phyloP scores from a whole-genome alignment of 306 rosid species.

The Dryas drummondii region DNA sequence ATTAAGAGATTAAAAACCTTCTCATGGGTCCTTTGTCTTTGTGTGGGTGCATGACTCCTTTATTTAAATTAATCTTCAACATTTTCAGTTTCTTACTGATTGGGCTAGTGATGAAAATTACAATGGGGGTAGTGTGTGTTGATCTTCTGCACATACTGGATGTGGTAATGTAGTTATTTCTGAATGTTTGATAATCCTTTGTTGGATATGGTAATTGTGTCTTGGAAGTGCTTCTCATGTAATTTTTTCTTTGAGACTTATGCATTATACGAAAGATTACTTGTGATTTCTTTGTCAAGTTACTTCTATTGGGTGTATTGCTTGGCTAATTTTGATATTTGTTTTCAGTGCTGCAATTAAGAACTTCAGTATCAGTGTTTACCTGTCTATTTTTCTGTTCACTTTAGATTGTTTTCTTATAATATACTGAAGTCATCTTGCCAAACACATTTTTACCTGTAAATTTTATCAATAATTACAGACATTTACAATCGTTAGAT shows the following conservation, averaged over 20 bases:
- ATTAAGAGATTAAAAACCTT: not conserved
- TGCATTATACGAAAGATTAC: too few species aligned
- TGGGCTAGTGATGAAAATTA: not conserved
- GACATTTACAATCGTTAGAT: not conserved
- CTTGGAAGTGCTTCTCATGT: not conserved
- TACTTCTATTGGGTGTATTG: too few species aligned
- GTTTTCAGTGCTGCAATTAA: not conserved
- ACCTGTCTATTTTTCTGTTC: not conserved
- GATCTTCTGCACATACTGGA: not conserved
- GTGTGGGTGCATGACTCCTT: not conserved
- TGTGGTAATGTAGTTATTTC: not conserved
- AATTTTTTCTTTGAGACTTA: too few species aligned
- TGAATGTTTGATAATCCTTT: not conserved
- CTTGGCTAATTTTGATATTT: too few species aligned
- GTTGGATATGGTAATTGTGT: not conserved
- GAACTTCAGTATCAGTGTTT: not conserved
- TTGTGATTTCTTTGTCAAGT: too few species aligned
- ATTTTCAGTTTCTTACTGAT: not conserved
- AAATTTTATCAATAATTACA: not conserved
- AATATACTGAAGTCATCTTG: not conserved
- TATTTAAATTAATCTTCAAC: not conserved
- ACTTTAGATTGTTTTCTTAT: not conserved
- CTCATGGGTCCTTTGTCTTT: not conserved
- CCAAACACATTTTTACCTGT: not conserved
- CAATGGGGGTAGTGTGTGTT: not conserved